A percentile compares a stretch with the other conserved stretches of the same genome.
Evolutionary conservation across 495 filamentous ascomycete genomes (phyloP).

Genomic region (Amphirosellinia nigrospora): DNA sequence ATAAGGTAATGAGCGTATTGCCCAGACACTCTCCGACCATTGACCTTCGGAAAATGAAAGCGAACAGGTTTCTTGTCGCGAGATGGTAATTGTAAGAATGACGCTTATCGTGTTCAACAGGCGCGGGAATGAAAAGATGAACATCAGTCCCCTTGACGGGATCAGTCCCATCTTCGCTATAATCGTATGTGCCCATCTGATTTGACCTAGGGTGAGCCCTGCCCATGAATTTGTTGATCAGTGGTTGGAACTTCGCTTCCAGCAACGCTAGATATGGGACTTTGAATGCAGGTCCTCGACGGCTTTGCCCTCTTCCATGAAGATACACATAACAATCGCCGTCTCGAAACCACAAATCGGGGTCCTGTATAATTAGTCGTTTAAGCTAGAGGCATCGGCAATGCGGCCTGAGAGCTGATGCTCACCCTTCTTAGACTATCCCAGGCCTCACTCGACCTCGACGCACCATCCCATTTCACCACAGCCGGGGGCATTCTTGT

Average conservation of each 20-base stretch:
- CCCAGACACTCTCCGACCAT: conserved; percentile 67
- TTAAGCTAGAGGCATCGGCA: background rate
- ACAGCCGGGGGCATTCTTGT: conserved; percentile 37
- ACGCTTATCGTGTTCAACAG: conserved; percentile 52
- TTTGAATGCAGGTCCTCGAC: conserved; percentile 65
- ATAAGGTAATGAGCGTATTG: conserved; percentile 58
- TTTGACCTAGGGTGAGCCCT: conserved; percentile 27
- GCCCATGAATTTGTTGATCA: conserved; percentile 58
- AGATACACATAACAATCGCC: conserved; percentile 70
- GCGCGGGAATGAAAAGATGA: conserved; percentile 69
- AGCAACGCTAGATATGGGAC: conserved; percentile 59
- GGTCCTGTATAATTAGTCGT: conserved; percentile 53
- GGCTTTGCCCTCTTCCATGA: conserved; percentile 63
- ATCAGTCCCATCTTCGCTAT: conserved; percentile 20
- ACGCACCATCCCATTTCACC: conserved; percentile 64
- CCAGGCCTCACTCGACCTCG: conserved; percentile 55
- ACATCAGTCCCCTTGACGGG: conserved; percentile 30
- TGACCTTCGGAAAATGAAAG: conserved; percentile 64
- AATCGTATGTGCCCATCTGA: background rate
- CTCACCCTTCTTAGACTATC: conserved; percentile 60
- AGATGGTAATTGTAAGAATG: conserved; percentile 63
- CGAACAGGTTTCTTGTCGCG: conserved; percentile 72
- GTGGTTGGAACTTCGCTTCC: conserved; percentile 54
- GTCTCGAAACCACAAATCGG: conserved; percentile 66
- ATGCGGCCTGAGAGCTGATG: conserved; percentile 13